Base-by-base conservation (phyloP, 495 filamentous ascomycete species). In the Halenospora varia region DNA sequence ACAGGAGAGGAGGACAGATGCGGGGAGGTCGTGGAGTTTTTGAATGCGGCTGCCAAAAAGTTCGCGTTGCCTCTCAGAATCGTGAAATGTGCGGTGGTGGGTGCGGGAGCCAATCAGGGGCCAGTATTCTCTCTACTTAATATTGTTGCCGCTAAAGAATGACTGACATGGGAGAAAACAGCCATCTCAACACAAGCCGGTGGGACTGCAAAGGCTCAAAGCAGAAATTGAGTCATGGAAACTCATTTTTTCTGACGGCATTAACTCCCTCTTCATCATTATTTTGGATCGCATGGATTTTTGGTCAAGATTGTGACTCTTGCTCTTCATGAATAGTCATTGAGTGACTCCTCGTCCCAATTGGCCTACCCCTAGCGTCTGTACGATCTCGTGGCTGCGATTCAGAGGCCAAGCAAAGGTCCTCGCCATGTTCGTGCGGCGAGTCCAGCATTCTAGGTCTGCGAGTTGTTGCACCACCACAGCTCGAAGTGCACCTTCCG, bases 1-100 rank as follows among this genome's bases (percentile, higher is more conserved):
- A 23, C 35, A 20, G 23, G 20, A n/a, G 66, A 42, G 23, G 17
- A 26, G 4, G 41, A n/a, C 6, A 46, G 46, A 25, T 20, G 17
- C 17, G 44, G 47, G 19, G 44, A 23, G 29, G 44, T 41, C 25
- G 47, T 23, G 25, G 47, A 20, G 25, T 49, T 13, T 10, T 49
- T 23, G 20, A 49, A n/a, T 9, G 42, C 17, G 42, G 11, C 18
- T 6, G 42, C 42, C 6, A 6, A 17, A 20, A 45, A 20, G 46
- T 48, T 48, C 17, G 46, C 46, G 46, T 13, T 20, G 22, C 10
- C 9, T n/a, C 22, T 10, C 29, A 18, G 18, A 48, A 35, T 48
- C 25, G 19, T 40, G 29, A 56, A 53, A 56, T 44, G 24, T 56
- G 53, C 35, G 46, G 19, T 57, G 25, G 55, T 47, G 46, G 15